Evolutionary conservation across 176 grass and related monocot species (phyloP).

Genomic region (Aegilops bicornis): DNA sequence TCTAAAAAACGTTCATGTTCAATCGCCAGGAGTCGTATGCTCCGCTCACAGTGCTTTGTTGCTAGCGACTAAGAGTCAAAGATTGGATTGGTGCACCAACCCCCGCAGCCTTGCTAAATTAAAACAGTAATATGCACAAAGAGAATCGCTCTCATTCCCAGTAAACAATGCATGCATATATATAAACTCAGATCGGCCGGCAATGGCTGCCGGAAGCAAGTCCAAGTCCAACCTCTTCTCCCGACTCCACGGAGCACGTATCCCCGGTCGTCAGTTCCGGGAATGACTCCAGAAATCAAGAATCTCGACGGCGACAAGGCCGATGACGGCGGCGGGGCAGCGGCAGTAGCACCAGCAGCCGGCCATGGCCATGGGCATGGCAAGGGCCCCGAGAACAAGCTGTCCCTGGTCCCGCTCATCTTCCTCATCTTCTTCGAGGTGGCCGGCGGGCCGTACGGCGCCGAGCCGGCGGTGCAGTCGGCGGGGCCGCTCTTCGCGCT

Average conservation of each 20-base stretch:
- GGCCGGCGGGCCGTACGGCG: slow-evolving; percentile 71
- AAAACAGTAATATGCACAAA: too few relatives aligned
- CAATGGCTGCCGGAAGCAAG: neutral
- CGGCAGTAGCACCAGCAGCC: neutral
- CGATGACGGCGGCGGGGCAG: neutral
- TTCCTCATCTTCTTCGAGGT: slow-evolving; percentile 88
- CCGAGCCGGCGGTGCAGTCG: slow-evolving; percentile 64
- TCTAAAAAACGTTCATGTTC: too few relatives aligned
- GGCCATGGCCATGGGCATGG: slow-evolving; percentile 27
- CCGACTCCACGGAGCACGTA: neutral
- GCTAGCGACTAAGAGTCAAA: too few relatives aligned
- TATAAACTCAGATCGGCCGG: neutral
- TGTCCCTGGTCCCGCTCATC: slow-evolving; percentile 58
- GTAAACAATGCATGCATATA: too few relatives aligned
- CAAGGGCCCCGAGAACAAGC: slow-evolving; percentile 39
- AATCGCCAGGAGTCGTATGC: too few relatives aligned
- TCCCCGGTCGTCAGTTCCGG: neutral
- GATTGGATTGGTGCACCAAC: too few relatives aligned
- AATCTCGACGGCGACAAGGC: slow-evolving; percentile 7
- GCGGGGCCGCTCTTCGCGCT: slow-evolving; percentile 54
- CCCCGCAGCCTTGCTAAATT: too few relatives aligned
- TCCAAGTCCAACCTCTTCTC: neutral
- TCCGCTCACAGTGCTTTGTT: too few relatives aligned
- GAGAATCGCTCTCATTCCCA: too few relatives aligned
- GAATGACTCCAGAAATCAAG: slow-evolving; percentile 29